phyloP scores from a whole-genome alignment of 306 rosid genomes.

The Prunus davidiana region DNA sequence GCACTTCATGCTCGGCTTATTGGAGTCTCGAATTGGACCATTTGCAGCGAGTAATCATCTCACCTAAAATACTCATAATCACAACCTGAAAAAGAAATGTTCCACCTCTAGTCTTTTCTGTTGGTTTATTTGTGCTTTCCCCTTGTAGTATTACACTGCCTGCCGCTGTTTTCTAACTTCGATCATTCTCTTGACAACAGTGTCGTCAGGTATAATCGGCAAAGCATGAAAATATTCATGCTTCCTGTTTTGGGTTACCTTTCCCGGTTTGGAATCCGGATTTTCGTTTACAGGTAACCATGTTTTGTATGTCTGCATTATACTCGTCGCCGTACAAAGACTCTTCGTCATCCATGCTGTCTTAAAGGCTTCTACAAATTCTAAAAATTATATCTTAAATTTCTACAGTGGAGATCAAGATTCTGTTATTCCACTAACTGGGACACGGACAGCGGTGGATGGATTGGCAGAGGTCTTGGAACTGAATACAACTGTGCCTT shows the following conservation, averaged over 20 bases:
- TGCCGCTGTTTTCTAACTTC: background rate
- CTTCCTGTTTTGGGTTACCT: conserved; percentile 20
- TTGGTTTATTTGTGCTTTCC: background rate
- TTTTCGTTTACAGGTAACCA: conserved; percentile 28
- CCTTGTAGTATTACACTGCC: background rate
- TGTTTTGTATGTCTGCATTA: background rate
- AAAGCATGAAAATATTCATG: conserved; percentile 20
- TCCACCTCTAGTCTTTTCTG: background rate
- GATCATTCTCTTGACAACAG: background rate
- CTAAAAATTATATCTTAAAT: background rate
- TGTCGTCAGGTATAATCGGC: conserved; percentile 19
- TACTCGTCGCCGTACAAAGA: too few relatives aligned
- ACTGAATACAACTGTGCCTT: conserved; percentile 40
- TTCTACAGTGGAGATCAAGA: conserved; percentile 27
- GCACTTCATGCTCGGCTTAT: conserved; percentile 66
- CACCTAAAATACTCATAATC: background rate
- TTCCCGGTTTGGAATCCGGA: conserved; percentile 24
- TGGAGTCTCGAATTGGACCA: conserved; percentile 42
- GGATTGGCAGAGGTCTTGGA: conserved; percentile 25
- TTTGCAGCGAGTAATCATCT: conserved; percentile 49
- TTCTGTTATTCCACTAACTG: conserved; percentile 28
- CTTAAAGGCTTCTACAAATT: background rate
- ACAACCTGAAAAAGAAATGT: background rate
- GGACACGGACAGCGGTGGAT: conserved; percentile 22
- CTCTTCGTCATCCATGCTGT: background rate